A percentile compares a stretch with the other conserved stretches of the same genome.
phyloP scores from a whole-genome alignment of 1,284 basidiomycete species.

The Moniliophthora roreri region DNA sequence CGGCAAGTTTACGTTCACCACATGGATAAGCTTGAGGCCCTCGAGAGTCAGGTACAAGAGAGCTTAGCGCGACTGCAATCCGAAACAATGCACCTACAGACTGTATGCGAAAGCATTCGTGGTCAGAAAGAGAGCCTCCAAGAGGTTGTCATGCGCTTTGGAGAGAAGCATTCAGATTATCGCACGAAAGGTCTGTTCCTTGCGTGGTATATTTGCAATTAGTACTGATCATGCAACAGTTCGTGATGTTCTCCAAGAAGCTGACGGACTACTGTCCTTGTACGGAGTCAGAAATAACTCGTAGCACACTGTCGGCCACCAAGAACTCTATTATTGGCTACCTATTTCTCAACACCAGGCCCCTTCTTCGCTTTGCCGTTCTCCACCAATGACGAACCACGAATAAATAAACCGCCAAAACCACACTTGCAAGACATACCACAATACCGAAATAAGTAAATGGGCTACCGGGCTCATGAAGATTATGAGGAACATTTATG shows the following conservation, averaged over 20 bases:
- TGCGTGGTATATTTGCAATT: background rate
- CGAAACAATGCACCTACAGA: constrained; percentile 57
- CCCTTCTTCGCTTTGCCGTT: constrained; percentile 42
- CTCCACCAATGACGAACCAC: constrained; percentile 61
- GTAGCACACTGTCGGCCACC: background rate
- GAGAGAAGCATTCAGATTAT: constrained; percentile 55
- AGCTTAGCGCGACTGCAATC: constrained; percentile 51
- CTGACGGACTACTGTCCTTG: constrained; percentile 45
- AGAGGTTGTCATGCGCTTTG: constrained; percentile 51
- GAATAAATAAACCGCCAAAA: constrained; percentile 37
- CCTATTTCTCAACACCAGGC: constrained; percentile 20
- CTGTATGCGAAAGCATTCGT: constrained; percentile 52
- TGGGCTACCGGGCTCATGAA: constrained; percentile 22
- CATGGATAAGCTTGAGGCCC: constrained; percentile 51
- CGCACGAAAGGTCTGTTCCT: constrained; percentile 50
- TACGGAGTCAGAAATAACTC: constrained; percentile 45
- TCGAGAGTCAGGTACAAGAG: constrained; percentile 54
- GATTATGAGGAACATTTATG: constrained; percentile 41
- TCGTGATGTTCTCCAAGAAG: constrained; percentile 56
- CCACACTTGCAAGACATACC: constrained; percentile 38
- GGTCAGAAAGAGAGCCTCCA: constrained; percentile 53
- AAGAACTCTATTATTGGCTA: constrained; percentile 16
- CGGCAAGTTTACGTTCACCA: constrained; percentile 58
- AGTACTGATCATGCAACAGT: constrained; percentile 35
- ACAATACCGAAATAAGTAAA: constrained; percentile 51